phyloP scores from a whole-genome alignment of 2,329 filamentous ascomycete genomes.

The Aureobasidium sp. region DNA sequence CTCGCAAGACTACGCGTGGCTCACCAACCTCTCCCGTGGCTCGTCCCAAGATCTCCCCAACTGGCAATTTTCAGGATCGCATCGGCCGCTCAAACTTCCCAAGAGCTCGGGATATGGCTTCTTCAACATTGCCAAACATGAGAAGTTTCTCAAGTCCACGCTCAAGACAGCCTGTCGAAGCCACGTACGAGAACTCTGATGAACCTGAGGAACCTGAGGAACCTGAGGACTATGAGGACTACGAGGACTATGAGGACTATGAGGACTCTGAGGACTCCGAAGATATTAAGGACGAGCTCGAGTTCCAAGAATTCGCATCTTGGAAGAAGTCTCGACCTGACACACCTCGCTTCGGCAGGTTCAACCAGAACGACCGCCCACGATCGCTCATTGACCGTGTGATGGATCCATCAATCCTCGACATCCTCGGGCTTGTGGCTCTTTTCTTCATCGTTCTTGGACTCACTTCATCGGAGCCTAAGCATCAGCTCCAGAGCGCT shows the following conservation, averaged over 20 bases:
- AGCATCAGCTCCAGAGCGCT: neutral
- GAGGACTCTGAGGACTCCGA: no score
- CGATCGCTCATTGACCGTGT: no score
- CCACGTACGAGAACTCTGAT: no score
- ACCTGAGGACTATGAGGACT: no score
- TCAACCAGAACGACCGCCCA: neutral
- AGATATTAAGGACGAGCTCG: neutral
- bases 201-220: no score
- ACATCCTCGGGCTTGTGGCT: neutral
- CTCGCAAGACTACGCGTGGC: neutral
- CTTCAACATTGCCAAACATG: neutral
- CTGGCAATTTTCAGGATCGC: neutral
- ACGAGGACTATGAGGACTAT: no score
- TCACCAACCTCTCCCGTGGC: neutral
- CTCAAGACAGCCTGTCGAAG: no score
- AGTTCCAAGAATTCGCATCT: neutral
- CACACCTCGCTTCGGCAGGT: neutral
- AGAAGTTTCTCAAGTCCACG: no score
- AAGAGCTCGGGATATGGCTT: neutral
- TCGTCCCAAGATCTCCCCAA: neutral
- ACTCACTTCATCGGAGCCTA: no score
- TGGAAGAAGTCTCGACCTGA: neutral
- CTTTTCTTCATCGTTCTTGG: no score
- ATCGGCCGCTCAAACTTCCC: neutral
- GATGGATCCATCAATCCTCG: neutral